Evolutionary conservation across 768 basidiomycete species (phyloP).

Genomic region (Mycena olivaceomarginata): DNA sequence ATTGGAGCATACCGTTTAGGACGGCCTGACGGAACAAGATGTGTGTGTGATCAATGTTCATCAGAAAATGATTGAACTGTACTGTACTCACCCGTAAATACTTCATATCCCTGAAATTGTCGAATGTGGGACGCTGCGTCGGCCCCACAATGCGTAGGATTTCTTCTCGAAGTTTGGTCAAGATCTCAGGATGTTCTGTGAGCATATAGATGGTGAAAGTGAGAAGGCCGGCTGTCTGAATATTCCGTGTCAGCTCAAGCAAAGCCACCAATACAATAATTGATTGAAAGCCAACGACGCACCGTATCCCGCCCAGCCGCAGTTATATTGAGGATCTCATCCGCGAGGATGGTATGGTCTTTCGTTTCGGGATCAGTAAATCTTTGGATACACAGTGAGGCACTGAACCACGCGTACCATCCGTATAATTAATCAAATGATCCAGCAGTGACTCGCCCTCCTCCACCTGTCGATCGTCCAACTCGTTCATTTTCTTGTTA

Average conservation of each 20-base stretch:
- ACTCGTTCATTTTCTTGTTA: conserved; percentile 46
- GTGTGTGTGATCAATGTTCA: too few species aligned
- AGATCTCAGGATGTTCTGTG: conserved; percentile 68
- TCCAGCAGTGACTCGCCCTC: conserved; percentile 70
- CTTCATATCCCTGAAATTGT: conserved; percentile 75
- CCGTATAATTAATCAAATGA: conserved; percentile 72
- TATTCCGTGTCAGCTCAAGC: not conserved
- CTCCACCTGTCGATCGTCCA: conserved; percentile 57
- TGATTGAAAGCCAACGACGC: conserved; percentile 2
- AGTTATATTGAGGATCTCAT: conserved; percentile 66
- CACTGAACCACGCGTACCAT: conserved; percentile 58
- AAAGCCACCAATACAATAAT: not conserved
- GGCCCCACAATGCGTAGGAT: conserved; percentile 67
- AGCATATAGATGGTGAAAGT: conserved; percentile 76
- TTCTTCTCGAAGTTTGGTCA: conserved; percentile 69
- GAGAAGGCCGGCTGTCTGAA: conserved; percentile 68
- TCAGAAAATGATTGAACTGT: too few species aligned
- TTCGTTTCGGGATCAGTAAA: not conserved
- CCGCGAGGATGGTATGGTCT: conserved; percentile 65
- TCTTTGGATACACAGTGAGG: too few species aligned
- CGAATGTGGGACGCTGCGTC: conserved; percentile 67
- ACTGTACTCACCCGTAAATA: conserved; percentile 67
- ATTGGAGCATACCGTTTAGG: conserved; percentile 16
- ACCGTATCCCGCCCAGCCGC: conserved; percentile 69
- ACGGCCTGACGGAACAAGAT: conserved; percentile 7